Base-by-base conservation (phyloP, 768 basidiomycete genomes). In the Psilocybe subaeruginosa region DNA sequence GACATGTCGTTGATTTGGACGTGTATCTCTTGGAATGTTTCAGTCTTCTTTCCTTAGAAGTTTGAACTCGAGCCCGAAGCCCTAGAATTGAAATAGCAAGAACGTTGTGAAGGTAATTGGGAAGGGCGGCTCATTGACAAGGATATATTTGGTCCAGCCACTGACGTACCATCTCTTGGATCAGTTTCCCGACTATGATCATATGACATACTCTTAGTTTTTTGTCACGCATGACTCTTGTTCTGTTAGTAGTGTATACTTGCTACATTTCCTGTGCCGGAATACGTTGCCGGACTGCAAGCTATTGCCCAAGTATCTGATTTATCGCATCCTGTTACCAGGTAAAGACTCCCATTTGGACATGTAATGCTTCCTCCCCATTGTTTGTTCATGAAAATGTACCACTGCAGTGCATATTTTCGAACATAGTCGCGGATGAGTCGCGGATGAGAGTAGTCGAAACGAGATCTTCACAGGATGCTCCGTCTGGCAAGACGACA, bases 361-460 rank as follows among this genome's bases (percentile, higher is more conserved):
- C 46, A 50, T 9, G 14, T 16, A 4, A 27, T 19, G 37, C 54
- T 12, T 4, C 41, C 3, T 1, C 4, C 33, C 7, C n/a, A 2
- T 0, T 1, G 14, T 8, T 58, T 16, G 8, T 50, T 52, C n/a
- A 60, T 16, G 35, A 30, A 55, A 1, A 14, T 41, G 30, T 65
- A 60, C 64, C 67, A 68, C 2, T 52, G 35, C 5, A 60, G 17
- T n/a, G 67, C 60, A 45, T 68, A 50, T 50, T 59, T 6, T 39
- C 61, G 19, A 27, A 65, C 50, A 35, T 62, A 64, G 17, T 55
- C 49, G 4, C 14, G 45, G 9, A 55, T 47, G 2, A 64, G 17
- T 55, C 49, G 2, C 14, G 45, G 9, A 55, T 47, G 23, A 23
- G 23, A 23, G 33, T 35, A 0, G 56, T 62, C 2, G 54, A 29